Evolutionary conservation across 495 filamentous ascomycete genomes (phyloP).

Genomic region (Diplogelasinospora grovesii): DNA sequence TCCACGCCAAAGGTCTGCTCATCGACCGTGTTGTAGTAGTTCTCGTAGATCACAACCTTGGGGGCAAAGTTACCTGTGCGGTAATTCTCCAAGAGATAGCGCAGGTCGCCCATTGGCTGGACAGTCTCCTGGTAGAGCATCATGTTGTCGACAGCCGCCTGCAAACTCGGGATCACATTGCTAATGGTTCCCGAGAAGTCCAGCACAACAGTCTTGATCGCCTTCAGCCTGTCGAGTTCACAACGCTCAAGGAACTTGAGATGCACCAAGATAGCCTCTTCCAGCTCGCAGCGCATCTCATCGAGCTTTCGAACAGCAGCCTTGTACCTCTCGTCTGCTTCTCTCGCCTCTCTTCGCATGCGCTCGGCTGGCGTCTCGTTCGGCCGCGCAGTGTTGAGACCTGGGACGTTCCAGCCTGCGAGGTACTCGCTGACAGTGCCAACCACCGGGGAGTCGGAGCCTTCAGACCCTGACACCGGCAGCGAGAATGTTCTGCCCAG

Average conservation of each 20-base stretch:
- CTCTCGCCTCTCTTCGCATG: slow-evolving; percentile 79
- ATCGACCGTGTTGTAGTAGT: slow-evolving; percentile 97
- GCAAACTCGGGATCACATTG: slow-evolving; percentile 94
- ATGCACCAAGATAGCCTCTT: slow-evolving; percentile 89
- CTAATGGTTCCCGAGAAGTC: slow-evolving; percentile 97
- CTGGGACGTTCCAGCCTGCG: slow-evolving; percentile 82
- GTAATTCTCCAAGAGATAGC: slow-evolving; percentile 97
- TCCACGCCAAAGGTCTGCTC: slow-evolving; percentile 98
- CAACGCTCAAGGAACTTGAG: slow-evolving; percentile 96
- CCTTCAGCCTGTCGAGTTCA: slow-evolving; percentile 91
- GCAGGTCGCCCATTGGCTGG: slow-evolving; percentile 81
- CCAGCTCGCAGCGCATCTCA: slow-evolving; percentile 81
- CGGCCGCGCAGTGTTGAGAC: slow-evolving; percentile 72
- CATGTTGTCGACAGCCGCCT: slow-evolving; percentile 95
- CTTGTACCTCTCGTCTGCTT: slow-evolving; percentile 94
- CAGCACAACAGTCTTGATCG: slow-evolving; percentile 93
- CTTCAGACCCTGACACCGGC: slow-evolving; percentile 44
- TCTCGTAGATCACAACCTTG: slow-evolving; percentile 91
- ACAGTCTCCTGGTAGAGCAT: slow-evolving; percentile 98
- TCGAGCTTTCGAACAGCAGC: slow-evolving; percentile 76
- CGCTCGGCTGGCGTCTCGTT: slow-evolving; percentile 87
- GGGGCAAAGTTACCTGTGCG: slow-evolving; percentile 88
- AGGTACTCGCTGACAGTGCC: slow-evolving; percentile 81
- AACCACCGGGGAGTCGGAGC: slow-evolving; percentile 63
- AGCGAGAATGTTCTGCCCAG: slow-evolving; percentile 65